Conservation (phyloP, 495 filamentous ascomycete species). For the Emericellopsis terricola region DNA sequence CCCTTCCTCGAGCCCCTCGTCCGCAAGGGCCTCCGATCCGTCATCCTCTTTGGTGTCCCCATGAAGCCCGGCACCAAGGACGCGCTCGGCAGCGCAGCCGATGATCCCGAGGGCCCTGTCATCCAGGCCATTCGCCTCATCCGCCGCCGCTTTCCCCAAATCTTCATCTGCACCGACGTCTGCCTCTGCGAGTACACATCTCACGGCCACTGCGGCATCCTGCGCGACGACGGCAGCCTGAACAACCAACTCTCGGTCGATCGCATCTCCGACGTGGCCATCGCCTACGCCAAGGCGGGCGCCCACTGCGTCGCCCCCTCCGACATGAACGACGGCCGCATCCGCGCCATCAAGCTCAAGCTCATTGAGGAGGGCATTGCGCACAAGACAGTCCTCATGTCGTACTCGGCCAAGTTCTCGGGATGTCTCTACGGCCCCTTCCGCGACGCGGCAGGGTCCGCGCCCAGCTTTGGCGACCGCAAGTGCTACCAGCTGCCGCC, state of each 20-base stretch:
- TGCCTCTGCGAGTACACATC: slow-evolving; percentile 98
- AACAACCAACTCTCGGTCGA: slow-evolving; percentile 88
- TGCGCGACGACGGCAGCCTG: slow-evolving; percentile 75
- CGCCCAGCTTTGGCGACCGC: slow-evolving; percentile 83
- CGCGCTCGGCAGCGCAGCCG: slow-evolving; percentile 78
- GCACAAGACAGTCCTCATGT: slow-evolving; percentile 84
- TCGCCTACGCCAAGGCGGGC: slow-evolving; percentile 83
- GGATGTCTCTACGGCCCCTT: slow-evolving; percentile 95
- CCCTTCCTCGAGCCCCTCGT: slow-evolving; percentile 75
- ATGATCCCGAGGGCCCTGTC: slow-evolving; percentile 84
- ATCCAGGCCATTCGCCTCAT: slow-evolving; percentile 69
- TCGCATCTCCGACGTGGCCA: slow-evolving; percentile 78
- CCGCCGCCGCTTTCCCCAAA: slow-evolving; percentile 61
- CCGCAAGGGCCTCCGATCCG: slow-evolving; percentile 70
- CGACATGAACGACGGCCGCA: slow-evolving; percentile 97
- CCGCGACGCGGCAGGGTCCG: slow-evolving; percentile 85
- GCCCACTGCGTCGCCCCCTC: slow-evolving; percentile 93
- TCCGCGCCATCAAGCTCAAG: slow-evolving; percentile 91
- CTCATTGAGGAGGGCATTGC: slow-evolving; percentile 81
- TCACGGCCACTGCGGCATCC: slow-evolving; percentile 95
- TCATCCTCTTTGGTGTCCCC: slow-evolving; percentile 92
- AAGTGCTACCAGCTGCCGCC: slow-evolving; percentile 93
- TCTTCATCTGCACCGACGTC: slow-evolving; percentile 84
- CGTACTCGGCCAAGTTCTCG: slow-evolving; percentile 91
- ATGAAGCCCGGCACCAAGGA: slow-evolving; percentile 66